Conservation (phyloP, 78 protist genomes). For the Dictyostelium capitatum region DNA sequence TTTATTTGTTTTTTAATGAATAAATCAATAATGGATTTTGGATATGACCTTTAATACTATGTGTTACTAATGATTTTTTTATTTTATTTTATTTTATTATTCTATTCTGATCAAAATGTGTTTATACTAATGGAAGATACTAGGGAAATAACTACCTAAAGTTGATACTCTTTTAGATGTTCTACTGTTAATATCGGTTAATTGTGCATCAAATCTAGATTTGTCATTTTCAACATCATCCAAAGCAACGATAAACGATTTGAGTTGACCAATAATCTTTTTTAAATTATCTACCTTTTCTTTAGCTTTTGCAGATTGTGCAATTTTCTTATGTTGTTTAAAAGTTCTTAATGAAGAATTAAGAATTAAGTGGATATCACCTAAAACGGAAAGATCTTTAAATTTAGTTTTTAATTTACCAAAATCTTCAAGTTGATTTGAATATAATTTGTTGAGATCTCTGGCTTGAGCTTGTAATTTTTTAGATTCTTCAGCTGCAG, state of each 20-base stretch:
- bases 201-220: not conserved
- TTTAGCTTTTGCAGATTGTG: not conserved
- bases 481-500: not conserved
- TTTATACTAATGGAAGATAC: no score
- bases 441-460: not conserved
- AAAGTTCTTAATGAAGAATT: not conserved
- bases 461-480: not conserved
- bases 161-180: no score
- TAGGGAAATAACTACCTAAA: no score
- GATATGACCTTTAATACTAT: no score
- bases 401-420: slow-evolving; percentile 11
- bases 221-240: not conserved
- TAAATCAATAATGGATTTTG: no score
- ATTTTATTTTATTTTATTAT: no score
- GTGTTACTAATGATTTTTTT: no score
- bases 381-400: slow-evolving; percentile 18
- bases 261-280: not conserved
- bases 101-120: no score
- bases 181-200: no score
- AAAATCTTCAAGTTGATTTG: not conserved
- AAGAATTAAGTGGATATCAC: slow-evolving; percentile 12
- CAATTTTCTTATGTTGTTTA: not conserved
- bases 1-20: no score
- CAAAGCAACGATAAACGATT: not conserved
- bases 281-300: not conserved